Base-by-base conservation (phyloP, 495 filamentous ascomycete genomes). In the Saxophila tyrrhenica region DNA sequence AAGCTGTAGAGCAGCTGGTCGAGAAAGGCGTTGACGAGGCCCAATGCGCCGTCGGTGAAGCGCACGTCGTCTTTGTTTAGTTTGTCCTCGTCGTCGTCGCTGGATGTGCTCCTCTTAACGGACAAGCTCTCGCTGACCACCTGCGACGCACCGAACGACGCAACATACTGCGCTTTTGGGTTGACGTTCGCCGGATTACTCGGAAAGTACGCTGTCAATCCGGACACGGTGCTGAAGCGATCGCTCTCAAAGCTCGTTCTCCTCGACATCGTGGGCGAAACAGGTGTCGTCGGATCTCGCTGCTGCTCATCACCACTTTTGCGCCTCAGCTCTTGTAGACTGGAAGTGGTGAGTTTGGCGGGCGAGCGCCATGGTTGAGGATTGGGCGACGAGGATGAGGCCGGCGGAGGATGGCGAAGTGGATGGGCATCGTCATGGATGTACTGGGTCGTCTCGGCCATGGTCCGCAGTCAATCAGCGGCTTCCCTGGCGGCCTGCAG, bases 1-100 rank as follows among this genome's bases (percentile, higher is more conserved):
- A 97, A 84, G 62, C 85, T 90, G 73, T 86, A 94, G 2, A 99
- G 74, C 0, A 97, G 74, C 61, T 95, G 88, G 64, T 99, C 94
- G 48, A 99, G 79, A 68, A 99, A 97, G 50, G 81, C 78, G 66
- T 99, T 99, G 67, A 96, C 75, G 2, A 94, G 77, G 29, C 77
- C 75, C 47, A 99, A 73, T 1, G 92, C 87, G 19, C 75, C 77
- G 8, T 80, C 76, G 45, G 88, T 84, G 23, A 95, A 86, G 0
- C 50, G 45, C 9, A 70, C 69, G 32, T 61, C 59, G 16, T 79
- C 76, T 52, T 81, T 80, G 49, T 75, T 75, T 15, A 78, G 77
- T 2, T 80, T 78, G 52, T 83, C 76, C 25, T 82, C 75, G 50
- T 75, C 77, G 50, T 84, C 76, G 58, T 83, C 76, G 64, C 82